Evolutionary conservation across 1,284 basidiomycete species (phyloP).

Genomic region (Papiliotrema nemorosa): DNA sequence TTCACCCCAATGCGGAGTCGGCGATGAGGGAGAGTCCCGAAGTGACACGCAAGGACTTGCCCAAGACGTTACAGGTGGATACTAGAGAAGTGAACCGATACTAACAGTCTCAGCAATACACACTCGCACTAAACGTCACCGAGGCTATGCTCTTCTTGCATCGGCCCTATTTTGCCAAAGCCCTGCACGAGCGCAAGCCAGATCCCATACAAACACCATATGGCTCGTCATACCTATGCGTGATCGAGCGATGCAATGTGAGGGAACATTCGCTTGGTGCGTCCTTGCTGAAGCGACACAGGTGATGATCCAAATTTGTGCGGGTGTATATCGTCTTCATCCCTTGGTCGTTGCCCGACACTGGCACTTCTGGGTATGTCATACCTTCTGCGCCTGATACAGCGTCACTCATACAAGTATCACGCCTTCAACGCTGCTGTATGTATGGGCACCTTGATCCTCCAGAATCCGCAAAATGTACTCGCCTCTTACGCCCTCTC

Average conservation of each 20-base stretch:
- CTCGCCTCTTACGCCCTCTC: conserved; percentile 15
- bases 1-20: neutral
- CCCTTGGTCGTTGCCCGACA: conserved; percentile 28
- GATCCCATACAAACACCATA: conserved; percentile 23
- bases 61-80: neutral
- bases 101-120: conserved; percentile 22
- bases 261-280: neutral
- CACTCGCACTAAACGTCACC: conserved; percentile 26
- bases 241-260: conserved; percentile 34
- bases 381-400: neutral
- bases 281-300: conserved; percentile 6
- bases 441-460: conserved; percentile 7
- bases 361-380: conserved; percentile 36
- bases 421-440: conserved; percentile 37
- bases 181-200: conserved; percentile 19
- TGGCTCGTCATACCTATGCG: conserved; percentile 26
- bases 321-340: conserved; percentile 22
- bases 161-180: conserved; percentile 32
- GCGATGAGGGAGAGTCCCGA: neutral
- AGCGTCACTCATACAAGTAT: conserved; percentile 19
- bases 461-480: conserved; percentile 15
- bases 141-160: conserved; percentile 31
- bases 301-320: conserved; percentile 28
- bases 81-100: no score
- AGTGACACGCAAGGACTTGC: neutral